phyloP scores from a whole-genome alignment of 257 asterid species.

The Marsdenia floribunda region DNA sequence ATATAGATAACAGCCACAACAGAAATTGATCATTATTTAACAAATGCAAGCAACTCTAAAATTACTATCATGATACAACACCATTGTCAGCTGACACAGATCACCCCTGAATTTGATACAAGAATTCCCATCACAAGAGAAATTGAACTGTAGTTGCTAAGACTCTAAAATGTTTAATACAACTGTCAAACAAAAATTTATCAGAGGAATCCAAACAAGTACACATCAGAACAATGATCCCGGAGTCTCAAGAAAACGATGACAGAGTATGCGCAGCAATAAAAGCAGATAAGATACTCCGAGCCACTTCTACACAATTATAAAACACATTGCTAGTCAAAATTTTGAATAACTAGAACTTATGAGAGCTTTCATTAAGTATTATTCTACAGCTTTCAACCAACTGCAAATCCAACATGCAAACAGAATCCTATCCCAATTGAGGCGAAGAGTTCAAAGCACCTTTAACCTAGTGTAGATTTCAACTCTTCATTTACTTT shows the following conservation, averaged over 20 bases:
- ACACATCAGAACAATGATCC: background rate
- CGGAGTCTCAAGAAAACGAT: background rate
- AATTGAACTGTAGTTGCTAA: background rate
- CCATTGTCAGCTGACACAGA: too few species aligned
- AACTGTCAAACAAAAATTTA: background rate
- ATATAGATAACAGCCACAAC: background rate
- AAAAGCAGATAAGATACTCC: background rate
- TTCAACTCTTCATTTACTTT: background rate
- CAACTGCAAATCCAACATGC: background rate
- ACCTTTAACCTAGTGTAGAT: background rate
- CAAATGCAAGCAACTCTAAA: background rate
- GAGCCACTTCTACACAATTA: background rate
- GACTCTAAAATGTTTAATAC: background rate
- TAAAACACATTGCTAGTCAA: background rate
- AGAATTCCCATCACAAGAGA: background rate
- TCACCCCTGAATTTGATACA: background rate
- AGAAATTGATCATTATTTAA: background rate
- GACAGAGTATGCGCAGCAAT: background rate
- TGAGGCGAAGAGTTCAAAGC: too few species aligned
- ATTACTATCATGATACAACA: too few species aligned
- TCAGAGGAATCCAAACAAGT: background rate
- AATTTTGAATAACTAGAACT: background rate
- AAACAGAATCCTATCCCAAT: background rate
- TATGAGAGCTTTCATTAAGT: background rate
- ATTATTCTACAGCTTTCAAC: background rate